These are phyloP conservation scores for Colletotrichum sp. DNA, from an alignment of 2,329 filamentous ascomycete species.

Conservation along the genomic window DNA sequence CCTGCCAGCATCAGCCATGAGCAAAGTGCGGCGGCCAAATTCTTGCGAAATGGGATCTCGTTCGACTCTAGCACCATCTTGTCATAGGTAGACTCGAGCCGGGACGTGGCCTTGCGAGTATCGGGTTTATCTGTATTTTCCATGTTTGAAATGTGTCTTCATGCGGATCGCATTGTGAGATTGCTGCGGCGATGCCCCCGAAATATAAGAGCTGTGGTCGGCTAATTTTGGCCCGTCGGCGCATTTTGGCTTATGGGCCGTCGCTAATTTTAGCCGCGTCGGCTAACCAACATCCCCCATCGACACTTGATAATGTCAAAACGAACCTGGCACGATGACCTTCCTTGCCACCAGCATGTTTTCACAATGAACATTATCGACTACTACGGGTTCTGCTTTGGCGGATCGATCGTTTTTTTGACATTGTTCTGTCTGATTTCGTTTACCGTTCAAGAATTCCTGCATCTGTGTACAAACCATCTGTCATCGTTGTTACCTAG, in stretches of 20 bases:
- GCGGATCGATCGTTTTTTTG: background rate
- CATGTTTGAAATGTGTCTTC: background rate
- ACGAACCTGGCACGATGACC: background rate
- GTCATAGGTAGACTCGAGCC: background rate
- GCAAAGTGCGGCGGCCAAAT: background rate
- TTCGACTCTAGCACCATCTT: background rate
- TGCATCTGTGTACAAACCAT: background rate
- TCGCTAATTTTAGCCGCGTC: background rate
- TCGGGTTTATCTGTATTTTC: background rate
- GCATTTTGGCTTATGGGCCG: background rate
- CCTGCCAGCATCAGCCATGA: slow-evolving; percentile 55
- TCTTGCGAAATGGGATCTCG: background rate
- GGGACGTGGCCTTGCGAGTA: background rate
- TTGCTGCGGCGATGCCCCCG: background rate
- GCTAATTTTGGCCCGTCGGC: background rate
- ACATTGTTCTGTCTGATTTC: background rate
- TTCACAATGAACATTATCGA: background rate
- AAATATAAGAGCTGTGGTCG: background rate
- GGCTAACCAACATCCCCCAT: background rate
- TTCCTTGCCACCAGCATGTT: background rate
- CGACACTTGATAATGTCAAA: background rate
- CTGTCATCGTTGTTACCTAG: background rate
- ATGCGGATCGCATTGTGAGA: background rate
- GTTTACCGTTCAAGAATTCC: background rate
- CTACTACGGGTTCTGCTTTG: background rate